Evolutionary conservation across 768 basidiomycete species (phyloP).

Genomic region (Amanita inopinata): DNA sequence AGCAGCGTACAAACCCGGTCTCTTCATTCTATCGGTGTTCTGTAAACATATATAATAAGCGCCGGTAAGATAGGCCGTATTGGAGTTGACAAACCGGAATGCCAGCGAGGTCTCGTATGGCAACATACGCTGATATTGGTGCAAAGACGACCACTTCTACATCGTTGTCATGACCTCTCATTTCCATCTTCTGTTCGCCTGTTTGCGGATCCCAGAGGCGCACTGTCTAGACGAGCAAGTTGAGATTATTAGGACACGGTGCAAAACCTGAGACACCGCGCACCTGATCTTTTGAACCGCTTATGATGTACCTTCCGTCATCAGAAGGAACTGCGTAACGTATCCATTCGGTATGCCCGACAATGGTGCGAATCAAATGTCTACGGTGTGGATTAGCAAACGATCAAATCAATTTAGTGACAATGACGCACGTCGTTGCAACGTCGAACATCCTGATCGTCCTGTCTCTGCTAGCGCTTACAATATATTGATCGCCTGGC

Average conservation of each 20-base stretch:
- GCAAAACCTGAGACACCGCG: conserved; percentile 14
- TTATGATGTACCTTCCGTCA: conserved; percentile 68
- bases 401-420: conserved; percentile 8
- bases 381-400: conserved; percentile 24
- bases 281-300: conserved; percentile 85
- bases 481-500: conserved; percentile 73
- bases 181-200: conserved; percentile 71
- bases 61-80: conserved; percentile 6
- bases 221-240: conserved; percentile 45
- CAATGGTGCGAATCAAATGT: conserved; percentile 66
- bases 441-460: conserved; percentile 85
- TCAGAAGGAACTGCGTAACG: conserved; percentile 53
- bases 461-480: conserved; percentile 82
- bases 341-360: conserved; percentile 82
- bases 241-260: conserved; percentile 2
- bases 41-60: conserved; percentile 16
- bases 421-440: conserved; percentile 58
- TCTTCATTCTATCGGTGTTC: conserved; percentile 44
- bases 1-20: conserved; percentile 51
- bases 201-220: conserved; percentile 65
- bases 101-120: conserved; percentile 70
- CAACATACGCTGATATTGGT: conserved; percentile 61
- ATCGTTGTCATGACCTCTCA: conserved; percentile 83
- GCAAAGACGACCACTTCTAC: conserved; percentile 79
- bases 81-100: conserved; percentile 39